Evolutionary conservation across 2,329 filamentous ascomycete genomes (phyloP), one percentile per base, ranked within the genome.

Genomic region (Fusarium lyarnte): DNA sequence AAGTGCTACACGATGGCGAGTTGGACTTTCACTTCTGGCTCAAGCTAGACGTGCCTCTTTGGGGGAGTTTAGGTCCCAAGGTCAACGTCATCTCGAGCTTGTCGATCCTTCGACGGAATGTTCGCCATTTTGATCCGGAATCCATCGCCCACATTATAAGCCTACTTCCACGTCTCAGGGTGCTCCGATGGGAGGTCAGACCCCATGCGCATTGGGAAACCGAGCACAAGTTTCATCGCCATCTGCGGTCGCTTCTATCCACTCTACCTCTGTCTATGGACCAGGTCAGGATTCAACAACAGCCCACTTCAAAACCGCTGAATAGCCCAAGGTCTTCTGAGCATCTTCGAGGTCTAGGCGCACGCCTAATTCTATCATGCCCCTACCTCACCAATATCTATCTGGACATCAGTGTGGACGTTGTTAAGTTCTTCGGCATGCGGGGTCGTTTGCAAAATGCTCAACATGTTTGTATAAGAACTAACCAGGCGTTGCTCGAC

Each of bases 281-380:
- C 2, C 33, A 25, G n/a, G 12, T 51, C 12, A 51, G 16, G 12
- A 35, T 51, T 21, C 46, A 51, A 12, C 46, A 51, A 4, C 46
- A 35, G 8, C n/a, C 16, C 1, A 35, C 8, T 0, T 51, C 46
- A 3, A 35, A 23, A 10, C n/a, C 46, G 12, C 29, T 10, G 4
- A 14, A 8, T 9, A 25, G 46, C 10, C 17, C 16, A 8, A 17
- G 3, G 4, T 16, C n/a, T 0, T 35, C 29, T 33, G 8, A 35
- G 2, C 2, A 35, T 1, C 46, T 13, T 1, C 29, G 29, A 23
- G 16, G 11, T 5, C 29, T 51, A 5, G 46, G 46, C 1, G 8
- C 6, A 14, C 16, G 16, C 33, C 29, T 51, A 12, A 19, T 51
- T 3, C 16, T 19, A 5, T 13, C 16, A 51, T 51, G 46, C 7